phyloP scores from a whole-genome alignment of 257 asterid genomes.

The Sherardia arvensis region DNA sequence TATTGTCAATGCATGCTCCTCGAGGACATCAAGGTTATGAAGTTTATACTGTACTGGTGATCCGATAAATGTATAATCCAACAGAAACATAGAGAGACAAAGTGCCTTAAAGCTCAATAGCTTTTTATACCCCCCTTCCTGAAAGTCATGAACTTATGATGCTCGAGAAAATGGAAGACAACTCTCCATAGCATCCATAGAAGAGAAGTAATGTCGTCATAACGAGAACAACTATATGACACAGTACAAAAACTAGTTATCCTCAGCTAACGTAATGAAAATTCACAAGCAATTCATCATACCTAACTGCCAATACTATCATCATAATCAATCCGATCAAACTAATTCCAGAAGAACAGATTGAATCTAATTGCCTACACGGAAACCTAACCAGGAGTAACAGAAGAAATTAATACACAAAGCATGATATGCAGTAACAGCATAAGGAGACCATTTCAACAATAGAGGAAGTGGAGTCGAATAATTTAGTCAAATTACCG shows the following conservation, averaged over 20 bases:
- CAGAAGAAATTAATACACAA: background rate
- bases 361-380: background rate
- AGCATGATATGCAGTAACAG: background rate
- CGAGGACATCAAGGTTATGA: background rate
- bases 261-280: background rate
- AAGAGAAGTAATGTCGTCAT: background rate
- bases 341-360: background rate
- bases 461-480: background rate
- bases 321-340: background rate
- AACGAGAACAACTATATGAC: background rate
- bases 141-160: background rate
- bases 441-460: background rate
- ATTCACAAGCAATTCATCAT: no score
- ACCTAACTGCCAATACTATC: background rate
- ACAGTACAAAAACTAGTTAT: background rate
- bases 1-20: background rate
- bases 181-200: background rate
- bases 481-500: constrained; percentile 35
- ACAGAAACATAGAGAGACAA: background rate
- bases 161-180: background rate
- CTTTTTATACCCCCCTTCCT: background rate
- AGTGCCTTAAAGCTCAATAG: background rate
- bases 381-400: background rate
- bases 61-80: background rate
- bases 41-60: background rate